phyloP scores from a whole-genome alignment of 2,329 filamentous ascomycete species.

The Incumbomyces delicatus region DNA sequence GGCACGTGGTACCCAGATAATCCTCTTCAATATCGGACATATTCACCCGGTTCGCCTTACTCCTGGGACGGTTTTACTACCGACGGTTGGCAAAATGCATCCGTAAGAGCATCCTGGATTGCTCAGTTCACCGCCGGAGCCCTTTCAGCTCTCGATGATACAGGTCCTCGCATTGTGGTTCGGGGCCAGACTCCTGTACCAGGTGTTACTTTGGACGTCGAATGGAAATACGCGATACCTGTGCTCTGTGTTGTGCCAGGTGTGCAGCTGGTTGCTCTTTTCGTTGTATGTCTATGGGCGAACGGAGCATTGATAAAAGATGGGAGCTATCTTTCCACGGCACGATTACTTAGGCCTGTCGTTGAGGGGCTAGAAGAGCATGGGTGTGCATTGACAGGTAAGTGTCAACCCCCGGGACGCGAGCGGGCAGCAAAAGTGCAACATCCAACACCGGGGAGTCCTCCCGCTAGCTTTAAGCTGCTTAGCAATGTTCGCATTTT shows the following conservation, averaged over 20 bases:
- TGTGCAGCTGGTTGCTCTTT: slow-evolving; percentile 14
- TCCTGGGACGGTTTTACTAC: neutral
- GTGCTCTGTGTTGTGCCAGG: slow-evolving; percentile 16
- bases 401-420: no score
- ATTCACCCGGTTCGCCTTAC: neutral
- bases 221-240: slow-evolving; percentile 16
- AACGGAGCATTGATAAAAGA: slow-evolving; percentile 20
- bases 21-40: slow-evolving; percentile 2
- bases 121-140: slow-evolving; percentile 17
- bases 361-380: slow-evolving; percentile 17
- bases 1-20: slow-evolving; percentile 6
- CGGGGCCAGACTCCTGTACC: slow-evolving; percentile 73
- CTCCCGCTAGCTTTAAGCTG: no score
- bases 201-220: slow-evolving; percentile 82
- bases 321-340: slow-evolving; percentile 15
- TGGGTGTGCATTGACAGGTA: slow-evolving; percentile 17
- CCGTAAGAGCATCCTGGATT: slow-evolving; percentile 9
- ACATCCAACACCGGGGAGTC: no score
- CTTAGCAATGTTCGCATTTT: no score
- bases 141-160: slow-evolving; percentile 19
- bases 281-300: slow-evolving; percentile 17
- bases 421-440: no score
- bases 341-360: slow-evolving; percentile 16
- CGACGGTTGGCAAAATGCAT: neutral
- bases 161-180: slow-evolving; percentile 46